phyloP scores from a whole-genome alignment of 305 asterid genomes.

The Fraxinus ornus region DNA sequence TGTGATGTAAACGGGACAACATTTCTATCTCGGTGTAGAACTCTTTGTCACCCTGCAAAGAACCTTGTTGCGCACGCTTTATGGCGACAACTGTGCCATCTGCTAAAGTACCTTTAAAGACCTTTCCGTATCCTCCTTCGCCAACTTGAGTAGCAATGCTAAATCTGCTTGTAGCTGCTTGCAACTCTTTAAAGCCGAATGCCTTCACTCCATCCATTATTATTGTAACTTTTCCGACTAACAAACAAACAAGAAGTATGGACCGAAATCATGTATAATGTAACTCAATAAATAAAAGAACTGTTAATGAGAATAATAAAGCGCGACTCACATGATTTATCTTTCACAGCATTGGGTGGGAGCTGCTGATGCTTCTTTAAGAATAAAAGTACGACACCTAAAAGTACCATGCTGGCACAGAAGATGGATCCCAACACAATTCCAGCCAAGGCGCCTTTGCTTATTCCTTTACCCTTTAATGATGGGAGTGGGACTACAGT shows the following conservation, averaged over 20 bases:
- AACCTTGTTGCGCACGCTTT: conserved; percentile 50
- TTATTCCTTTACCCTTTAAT: conserved; percentile 29
- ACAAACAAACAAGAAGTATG: neutral
- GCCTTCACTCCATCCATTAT: conserved; percentile 54
- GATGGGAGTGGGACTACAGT: conserved; percentile 37
- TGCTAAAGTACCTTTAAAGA: conserved; percentile 41
- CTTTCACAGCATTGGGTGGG: conserved; percentile 20
- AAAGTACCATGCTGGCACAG: conserved; percentile 23
- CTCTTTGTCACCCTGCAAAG: conserved; percentile 53
- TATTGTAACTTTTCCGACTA: conserved; percentile 40
- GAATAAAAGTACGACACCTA: conserved; percentile 21
- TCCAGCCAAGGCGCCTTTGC: conserved; percentile 49
- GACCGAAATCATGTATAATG: neutral
- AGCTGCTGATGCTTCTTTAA: conserved; percentile 18
- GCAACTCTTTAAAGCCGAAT: conserved; percentile 40
- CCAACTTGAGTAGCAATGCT: conserved; percentile 38
- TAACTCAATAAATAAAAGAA: neutral
- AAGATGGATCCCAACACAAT: conserved; percentile 32
- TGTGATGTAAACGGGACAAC: conserved; percentile 51
- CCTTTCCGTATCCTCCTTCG: conserved; percentile 56
- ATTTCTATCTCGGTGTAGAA: conserved; percentile 55
- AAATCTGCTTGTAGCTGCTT: conserved; percentile 37
- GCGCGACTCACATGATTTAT: conserved; percentile 30
- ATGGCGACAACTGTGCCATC: conserved; percentile 45
- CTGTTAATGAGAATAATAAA: neutral